Percentiles rank a stretch among this genome's conserved stretches.
phyloP scores from a whole-genome alignment of 306 rosid species.

The Vigna trinervia region DNA sequence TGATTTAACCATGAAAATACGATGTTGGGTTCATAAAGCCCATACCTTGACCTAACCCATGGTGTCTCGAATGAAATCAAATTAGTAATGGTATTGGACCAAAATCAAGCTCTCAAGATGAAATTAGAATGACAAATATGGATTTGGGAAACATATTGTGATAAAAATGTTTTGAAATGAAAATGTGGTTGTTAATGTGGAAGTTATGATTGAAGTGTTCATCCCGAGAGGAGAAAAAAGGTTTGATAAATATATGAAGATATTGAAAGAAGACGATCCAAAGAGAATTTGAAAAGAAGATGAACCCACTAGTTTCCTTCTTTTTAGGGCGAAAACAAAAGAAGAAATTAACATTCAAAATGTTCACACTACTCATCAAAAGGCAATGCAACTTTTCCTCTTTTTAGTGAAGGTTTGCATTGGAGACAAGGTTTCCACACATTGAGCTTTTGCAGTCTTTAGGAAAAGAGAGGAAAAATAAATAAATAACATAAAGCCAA shows the following conservation, averaged over 20 bases:
- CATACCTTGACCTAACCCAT: no score
- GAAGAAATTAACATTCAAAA: conserved; percentile 39
- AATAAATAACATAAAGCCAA: background rate
- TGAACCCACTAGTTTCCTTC: conserved; percentile 54
- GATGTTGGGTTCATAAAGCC: no score
- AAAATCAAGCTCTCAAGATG: no score
- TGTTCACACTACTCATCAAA: conserved; percentile 43
- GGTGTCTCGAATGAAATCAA: no score
- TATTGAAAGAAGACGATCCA: conserved; percentile 44
- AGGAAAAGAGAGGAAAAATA: conserved; percentile 34
- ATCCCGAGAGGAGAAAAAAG: conserved; percentile 56
- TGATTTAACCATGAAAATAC: no score
- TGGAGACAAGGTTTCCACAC: conserved; percentile 74
- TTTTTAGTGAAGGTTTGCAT: conserved; percentile 37
- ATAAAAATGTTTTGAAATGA: background rate
- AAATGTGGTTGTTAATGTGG: background rate
- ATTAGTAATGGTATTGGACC: no score
- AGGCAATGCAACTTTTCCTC: conserved; percentile 49
- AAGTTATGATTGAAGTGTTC: conserved; percentile 44
- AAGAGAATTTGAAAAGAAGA: conserved; percentile 28
- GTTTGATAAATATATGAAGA: conserved; percentile 47
- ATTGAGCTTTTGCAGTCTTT: conserved; percentile 66
- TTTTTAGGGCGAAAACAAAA: conserved; percentile 47
- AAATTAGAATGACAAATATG: no score
- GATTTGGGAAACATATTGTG: no score